Base-by-base conservation (phyloP, 108 stramenopile genomes). In the Pseudonitzschia multistriata region DNA sequence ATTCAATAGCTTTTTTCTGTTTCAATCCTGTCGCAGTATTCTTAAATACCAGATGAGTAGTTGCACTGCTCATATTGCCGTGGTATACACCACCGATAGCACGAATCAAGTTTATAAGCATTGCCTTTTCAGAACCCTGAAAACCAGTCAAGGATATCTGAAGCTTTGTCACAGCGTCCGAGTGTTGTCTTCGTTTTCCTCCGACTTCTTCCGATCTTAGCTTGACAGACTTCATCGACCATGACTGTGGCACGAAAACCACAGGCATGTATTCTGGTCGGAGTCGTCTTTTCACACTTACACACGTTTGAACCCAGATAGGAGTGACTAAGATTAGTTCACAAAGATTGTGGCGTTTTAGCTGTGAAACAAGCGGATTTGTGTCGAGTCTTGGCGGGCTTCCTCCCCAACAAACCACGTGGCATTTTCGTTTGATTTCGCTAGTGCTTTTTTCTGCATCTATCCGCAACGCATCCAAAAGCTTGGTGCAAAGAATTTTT, bases 1-100 rank as follows among this genome's bases (percentile, higher is more conserved):
- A 92, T 59, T 92, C 88, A 17, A 77, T 35, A 24, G 88, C 88
- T 55, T 87, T 89, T 21, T 64, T 40, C 40, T 77, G 79, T 65
- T 92, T 90, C 49, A 63, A 64, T 49, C 86, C 83, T 5, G 56
- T 27, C 21, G 66, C 66, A 24, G 30, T 65, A 61, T 78, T 80
- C 45, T 81, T 76, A 56, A 84, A 89, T 39, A 92, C 86, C 74
- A 92, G 77, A 62, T 92, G 91, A 0, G 91, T 88, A 49, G 83
- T 89, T 6, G 72, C 68, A 3, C 64, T 69, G 34, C 37, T 75
- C 53, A 89, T 77, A 29, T 80, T 76, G 49, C 85, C 82, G 5
- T 83, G 83, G 55, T 72, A 85, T 3, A 50, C 27, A 3, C 83
- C 87, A 19, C 87, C 88, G 47, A 86, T 79, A 33, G 75, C 73